A percentile compares a stretch with the other conserved stretches of the same genome.
phyloP scores from a whole-genome alignment of 2,329 filamentous ascomycete species.

The Clonostachys byssicola region DNA sequence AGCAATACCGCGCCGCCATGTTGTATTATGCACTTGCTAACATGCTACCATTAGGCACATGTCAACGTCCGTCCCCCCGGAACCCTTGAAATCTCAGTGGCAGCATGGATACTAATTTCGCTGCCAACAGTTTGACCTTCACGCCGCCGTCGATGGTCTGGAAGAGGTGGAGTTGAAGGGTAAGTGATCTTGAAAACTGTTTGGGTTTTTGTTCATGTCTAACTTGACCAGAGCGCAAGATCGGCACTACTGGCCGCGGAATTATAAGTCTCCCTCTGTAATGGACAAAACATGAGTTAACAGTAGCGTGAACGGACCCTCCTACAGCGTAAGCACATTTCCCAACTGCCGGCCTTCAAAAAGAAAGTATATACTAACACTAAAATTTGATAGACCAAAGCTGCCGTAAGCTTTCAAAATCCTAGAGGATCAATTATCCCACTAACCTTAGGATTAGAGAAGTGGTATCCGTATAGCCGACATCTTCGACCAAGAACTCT shows the following conservation, averaged over 20 bases:
- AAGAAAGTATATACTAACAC: not conserved
- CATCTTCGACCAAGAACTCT: slow-evolving; percentile 61
- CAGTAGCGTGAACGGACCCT: not conserved
- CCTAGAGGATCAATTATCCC: not conserved
- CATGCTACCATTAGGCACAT: too few species aligned
- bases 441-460: slow-evolving; percentile 22
- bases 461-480: slow-evolving; percentile 65
- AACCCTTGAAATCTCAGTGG: too few species aligned
- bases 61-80: too few species aligned
- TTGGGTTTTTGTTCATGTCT: not conserved
- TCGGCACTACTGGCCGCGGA: slow-evolving; percentile 3
- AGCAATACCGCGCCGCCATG: not conserved
- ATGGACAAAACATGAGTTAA: too few species aligned
- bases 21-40: too few species aligned
- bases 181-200: not conserved
- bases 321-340: not conserved
- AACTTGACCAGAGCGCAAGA: not conserved
- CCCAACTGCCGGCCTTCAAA: not conserved
- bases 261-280: not conserved
- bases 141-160: slow-evolving; percentile 64
- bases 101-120: slow-evolving; percentile 9
- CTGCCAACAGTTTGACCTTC: slow-evolving; percentile 62
- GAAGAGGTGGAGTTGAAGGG: slow-evolving; percentile 49
- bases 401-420: not conserved
- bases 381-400: not conserved